Percentiles rank a stretch among this genome's conserved stretches.
These are phyloP conservation scores for Chrysochromulina tobinii DNA, from an alignment of 78 protist genomes.

Conservation along the genomic window DNA sequence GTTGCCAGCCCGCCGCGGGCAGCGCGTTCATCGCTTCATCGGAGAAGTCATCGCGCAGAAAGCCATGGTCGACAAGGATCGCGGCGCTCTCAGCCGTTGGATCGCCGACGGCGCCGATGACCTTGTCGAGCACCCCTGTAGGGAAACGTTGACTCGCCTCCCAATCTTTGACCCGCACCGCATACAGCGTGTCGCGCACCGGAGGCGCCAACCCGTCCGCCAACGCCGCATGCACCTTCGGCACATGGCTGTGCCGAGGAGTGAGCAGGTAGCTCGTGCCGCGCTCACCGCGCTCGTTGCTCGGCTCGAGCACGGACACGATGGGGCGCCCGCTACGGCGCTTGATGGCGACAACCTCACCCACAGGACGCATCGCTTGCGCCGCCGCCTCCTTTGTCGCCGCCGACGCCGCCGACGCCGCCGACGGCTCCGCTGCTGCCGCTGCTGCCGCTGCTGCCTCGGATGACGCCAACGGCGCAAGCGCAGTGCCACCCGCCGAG, in stretches of 20 bases:
- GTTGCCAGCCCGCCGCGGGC: not conserved
- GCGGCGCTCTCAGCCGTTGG: not conserved
- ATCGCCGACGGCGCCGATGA: slow-evolving; percentile 41
- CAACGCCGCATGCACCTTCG: not conserved
- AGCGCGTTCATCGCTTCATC: slow-evolving; percentile 15
- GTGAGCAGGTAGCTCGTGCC: not conserved
- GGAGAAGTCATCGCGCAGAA: not conserved
- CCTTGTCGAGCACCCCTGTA: not conserved
- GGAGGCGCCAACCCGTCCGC: not conserved
- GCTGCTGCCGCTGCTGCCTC: no score
- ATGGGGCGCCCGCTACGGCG: not conserved
- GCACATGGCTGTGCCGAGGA: not conserved
- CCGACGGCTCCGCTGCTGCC: no score
- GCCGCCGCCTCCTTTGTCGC: no score
- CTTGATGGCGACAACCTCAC: not conserved
- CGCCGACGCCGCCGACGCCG: no score
- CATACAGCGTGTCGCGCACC: not conserved
- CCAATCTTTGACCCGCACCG: slow-evolving; percentile 29
- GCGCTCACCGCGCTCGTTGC: not conserved
- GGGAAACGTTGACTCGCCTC: not conserved
- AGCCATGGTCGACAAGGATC: slow-evolving; percentile 27
- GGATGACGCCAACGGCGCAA: no score
- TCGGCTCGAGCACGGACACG: not conserved
- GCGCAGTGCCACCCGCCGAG: no score
- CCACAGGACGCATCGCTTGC: no score